A percentile compares a stretch with the other conserved stretches of the same genome.
These are phyloP conservation scores for Hirschioporus abietinus DNA, from an alignment of 768 basidiomycete genomes.

Conservation along the genomic window DNA sequence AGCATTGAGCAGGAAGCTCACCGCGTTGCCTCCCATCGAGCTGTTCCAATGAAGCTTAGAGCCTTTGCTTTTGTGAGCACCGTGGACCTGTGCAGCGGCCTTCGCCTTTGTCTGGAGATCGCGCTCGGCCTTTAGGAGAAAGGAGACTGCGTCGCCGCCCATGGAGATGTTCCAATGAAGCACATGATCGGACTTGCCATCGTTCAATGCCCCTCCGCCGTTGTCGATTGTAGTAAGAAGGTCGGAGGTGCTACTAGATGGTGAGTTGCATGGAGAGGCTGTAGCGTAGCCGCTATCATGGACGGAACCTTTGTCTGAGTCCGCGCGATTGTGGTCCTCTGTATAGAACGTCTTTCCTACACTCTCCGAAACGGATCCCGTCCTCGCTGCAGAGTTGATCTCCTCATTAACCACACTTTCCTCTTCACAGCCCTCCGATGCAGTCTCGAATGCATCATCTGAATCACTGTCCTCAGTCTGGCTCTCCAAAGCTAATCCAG, in stretches of 20 bases:
- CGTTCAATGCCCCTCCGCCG: neutral
- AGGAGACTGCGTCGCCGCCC: neutral
- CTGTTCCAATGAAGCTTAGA: neutral
- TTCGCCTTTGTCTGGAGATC: neutral
- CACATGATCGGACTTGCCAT: neutral
- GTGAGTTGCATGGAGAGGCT: neutral
- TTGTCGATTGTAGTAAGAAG: neutral
- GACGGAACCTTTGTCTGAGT: neutral
- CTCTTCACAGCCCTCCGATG: neutral
- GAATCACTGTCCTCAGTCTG: neutral
- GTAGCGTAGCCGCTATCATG: neutral
- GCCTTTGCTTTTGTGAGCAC: neutral
- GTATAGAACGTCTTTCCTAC: neutral
- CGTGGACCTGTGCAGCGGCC: neutral
- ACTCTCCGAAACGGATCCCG: neutral
- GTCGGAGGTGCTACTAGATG: neutral
- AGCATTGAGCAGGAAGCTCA: neutral
- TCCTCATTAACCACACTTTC: neutral
- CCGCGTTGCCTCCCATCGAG: neutral
- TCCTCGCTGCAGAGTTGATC: neutral
- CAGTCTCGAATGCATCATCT: neutral
- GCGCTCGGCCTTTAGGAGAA: neutral
- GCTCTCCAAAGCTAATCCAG: neutral
- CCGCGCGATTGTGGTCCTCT: no score
- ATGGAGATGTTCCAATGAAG: neutral